phyloP scores from a whole-genome alignment of 2,329 filamentous ascomycete genomes.

The Neonectria hederae region DNA sequence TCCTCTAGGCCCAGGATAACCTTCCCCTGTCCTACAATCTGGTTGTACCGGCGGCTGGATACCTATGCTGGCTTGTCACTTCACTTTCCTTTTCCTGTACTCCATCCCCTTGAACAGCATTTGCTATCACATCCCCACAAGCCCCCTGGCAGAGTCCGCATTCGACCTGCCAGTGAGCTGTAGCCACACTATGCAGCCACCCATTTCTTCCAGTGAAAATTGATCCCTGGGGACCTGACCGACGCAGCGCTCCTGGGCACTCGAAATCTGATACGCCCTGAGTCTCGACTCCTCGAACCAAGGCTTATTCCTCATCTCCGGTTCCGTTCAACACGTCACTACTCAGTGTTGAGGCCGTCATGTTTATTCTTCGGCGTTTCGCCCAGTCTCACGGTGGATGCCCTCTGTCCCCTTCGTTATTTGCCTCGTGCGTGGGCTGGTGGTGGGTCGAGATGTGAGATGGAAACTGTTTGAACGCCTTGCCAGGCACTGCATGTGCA shows the following conservation, averaged over 20 bases:
- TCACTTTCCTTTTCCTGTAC: not conserved
- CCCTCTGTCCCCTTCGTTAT: constrained; percentile 13
- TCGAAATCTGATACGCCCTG: constrained; percentile 17
- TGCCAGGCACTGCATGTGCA: not conserved
- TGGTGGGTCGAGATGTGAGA: constrained; percentile 15
- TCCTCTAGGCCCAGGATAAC: not conserved
- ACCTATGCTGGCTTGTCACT: constrained; percentile 6
- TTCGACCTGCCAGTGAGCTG: constrained; percentile 15
- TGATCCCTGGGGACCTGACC: not conserved
- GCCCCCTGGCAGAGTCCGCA: constrained; percentile 9
- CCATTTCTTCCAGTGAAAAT: constrained; percentile 9
- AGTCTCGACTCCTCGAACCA: constrained; percentile 12
- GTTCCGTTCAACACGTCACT: constrained; percentile 10
- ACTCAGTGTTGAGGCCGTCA: constrained; percentile 5
- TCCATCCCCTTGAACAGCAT: not conserved
- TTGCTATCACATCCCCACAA: constrained; percentile 3
- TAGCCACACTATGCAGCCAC: constrained; percentile 9
- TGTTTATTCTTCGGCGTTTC: constrained; percentile 12
- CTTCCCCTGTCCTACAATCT: constrained; percentile 1
- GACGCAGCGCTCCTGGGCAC: constrained; percentile 10
- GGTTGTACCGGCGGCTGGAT: constrained; percentile 14
- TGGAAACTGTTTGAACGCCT: not conserved
- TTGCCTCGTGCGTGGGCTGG: not conserved
- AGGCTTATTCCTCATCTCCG: constrained; percentile 14
- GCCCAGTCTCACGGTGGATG: constrained; percentile 19